Percentiles rank a stretch among this genome's conserved stretches.
phyloP scores from a whole-genome alignment of 2,329 filamentous ascomycete species.

The Chaetomium strumarium region DNA sequence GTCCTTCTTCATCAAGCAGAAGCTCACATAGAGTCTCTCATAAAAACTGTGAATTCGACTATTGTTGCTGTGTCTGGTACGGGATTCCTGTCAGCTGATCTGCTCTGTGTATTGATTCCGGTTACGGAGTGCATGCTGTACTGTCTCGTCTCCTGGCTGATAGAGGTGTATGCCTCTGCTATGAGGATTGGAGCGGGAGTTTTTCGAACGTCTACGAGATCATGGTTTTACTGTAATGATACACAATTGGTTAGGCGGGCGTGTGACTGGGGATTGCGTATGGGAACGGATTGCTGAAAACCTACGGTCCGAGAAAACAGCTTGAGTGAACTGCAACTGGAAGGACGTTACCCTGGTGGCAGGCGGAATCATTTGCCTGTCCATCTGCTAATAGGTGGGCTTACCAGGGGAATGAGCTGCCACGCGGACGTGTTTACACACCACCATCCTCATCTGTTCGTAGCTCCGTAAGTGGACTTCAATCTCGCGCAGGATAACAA shows the following conservation, averaged over 20 bases:
- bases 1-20: slow-evolving; percentile 99
- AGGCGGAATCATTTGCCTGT: too few relatives aligned
- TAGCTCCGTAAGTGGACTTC: too few relatives aligned
- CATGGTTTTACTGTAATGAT: slow-evolving; percentile 19
- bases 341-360: too few relatives aligned
- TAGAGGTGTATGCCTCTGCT: not conserved
- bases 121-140: not conserved
- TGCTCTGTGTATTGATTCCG: not conserved
- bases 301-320: not conserved
- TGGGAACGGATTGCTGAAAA: too few relatives aligned
- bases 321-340: not conserved
- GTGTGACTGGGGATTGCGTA: not conserved
- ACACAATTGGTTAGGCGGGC: not conserved
- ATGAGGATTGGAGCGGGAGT: slow-evolving; percentile 16
- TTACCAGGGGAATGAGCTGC: too few relatives aligned
- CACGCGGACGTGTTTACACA: too few relatives aligned
- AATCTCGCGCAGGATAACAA: too few relatives aligned
- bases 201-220: slow-evolving; percentile 11
- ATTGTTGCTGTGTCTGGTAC: not conserved
- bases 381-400: too few relatives aligned
- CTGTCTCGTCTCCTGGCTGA: not conserved
- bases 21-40: slow-evolving; percentile 68
- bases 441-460: too few relatives aligned
- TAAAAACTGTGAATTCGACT: not conserved
- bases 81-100: not conserved